These are phyloP conservation scores for Pichia sp. DNA, from an alignment of 1,139 yeast species.

Conservation along the genomic window DNA sequence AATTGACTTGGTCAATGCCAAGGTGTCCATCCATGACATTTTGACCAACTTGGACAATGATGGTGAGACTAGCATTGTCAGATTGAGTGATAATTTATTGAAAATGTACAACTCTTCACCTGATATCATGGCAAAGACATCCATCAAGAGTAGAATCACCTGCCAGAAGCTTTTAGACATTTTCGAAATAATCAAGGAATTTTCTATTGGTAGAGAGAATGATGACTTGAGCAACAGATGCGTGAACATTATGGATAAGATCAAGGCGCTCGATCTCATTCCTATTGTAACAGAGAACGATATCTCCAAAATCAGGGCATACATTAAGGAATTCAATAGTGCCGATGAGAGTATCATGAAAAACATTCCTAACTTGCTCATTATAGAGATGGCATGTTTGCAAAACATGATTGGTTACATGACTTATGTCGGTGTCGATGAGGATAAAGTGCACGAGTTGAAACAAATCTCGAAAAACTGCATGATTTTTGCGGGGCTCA, in stretches of 20 bases:
- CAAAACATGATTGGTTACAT: constrained; percentile 33
- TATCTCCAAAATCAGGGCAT: constrained; percentile 44
- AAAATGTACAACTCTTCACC: constrained; percentile 46
- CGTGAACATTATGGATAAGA: constrained; percentile 32
- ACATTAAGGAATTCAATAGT: constrained; percentile 47
- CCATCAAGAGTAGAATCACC: constrained; percentile 49
- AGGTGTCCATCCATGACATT: constrained; percentile 42
- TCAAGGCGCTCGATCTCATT: constrained; percentile 56
- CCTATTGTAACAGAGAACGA: constrained; percentile 45
- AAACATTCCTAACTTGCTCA: constrained; percentile 71
- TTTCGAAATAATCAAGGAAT: constrained; percentile 59
- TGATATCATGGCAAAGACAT: constrained; percentile 38
- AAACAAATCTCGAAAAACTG: constrained; percentile 72
- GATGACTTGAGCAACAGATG: constrained; percentile 1
- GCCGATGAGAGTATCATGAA: constrained; percentile 68
- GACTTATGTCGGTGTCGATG: background rate
- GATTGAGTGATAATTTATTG: constrained; percentile 53
- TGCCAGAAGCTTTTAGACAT: constrained; percentile 59
- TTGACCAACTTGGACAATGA: constrained; percentile 27
- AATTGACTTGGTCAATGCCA: constrained; percentile 46
- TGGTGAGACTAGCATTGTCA: constrained; percentile 37
- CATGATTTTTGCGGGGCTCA: constrained; percentile 94
- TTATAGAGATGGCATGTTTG: constrained; percentile 77
- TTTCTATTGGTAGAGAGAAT: constrained; percentile 27
- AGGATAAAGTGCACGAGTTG: constrained; percentile 42